Evolutionary conservation across 1,284 basidiomycete genomes (phyloP).

Genomic region (Microbotryum saponariae): DNA sequence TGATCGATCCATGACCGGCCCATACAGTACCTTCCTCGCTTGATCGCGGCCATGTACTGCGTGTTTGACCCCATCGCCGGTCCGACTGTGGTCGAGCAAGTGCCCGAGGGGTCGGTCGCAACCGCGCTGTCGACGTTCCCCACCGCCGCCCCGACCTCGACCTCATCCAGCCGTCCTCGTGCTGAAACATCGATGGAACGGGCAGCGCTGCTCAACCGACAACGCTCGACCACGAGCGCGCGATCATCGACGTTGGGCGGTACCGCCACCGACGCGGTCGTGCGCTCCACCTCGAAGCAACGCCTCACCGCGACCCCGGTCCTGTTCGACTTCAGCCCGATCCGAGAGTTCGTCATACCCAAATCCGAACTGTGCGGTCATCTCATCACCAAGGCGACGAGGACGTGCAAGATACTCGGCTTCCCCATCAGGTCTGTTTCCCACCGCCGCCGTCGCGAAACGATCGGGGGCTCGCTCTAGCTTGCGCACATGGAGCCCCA

Average conservation of each 20-base stretch:
- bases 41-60: slow-evolving; percentile 55
- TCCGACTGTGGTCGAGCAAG: slow-evolving; percentile 78
- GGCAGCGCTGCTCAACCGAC: too few relatives aligned
- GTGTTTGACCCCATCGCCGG: slow-evolving; percentile 74
- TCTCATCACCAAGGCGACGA: slow-evolving; percentile 62
- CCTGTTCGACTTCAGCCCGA: slow-evolving; percentile 83
- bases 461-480: not conserved
- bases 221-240: slow-evolving; percentile 1
- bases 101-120: slow-evolving; percentile 72
- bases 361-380: slow-evolving; percentile 76
- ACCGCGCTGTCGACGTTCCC: slow-evolving; percentile 28
- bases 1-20: too few relatives aligned
- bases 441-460: too few relatives aligned
- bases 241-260: slow-evolving; percentile 7
- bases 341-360: slow-evolving; percentile 91
- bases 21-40: slow-evolving; percentile 16
- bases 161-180: not conserved
- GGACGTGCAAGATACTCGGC: slow-evolving; percentile 71
- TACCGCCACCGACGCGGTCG: slow-evolving; percentile 7
- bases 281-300: slow-evolving; percentile 10
- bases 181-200: not conserved
- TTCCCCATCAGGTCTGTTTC: slow-evolving; percentile 61
- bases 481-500: not conserved
- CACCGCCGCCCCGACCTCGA: not conserved
- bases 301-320: slow-evolving; percentile 30